Conservation (phyloP, 2,329 filamentous ascomycete genomes). For the Fusarium sp. region DNA sequence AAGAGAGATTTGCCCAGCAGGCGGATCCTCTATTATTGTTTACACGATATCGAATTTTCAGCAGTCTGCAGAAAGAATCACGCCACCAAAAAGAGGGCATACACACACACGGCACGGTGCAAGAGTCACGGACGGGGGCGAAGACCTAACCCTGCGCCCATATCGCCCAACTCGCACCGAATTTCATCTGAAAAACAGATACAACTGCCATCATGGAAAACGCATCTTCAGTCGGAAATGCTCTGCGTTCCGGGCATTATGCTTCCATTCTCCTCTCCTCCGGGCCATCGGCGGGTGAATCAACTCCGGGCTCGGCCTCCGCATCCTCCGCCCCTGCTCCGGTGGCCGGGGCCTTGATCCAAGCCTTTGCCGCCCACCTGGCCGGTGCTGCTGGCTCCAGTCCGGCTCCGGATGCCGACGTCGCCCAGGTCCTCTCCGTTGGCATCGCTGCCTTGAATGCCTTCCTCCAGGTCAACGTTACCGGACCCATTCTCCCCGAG, state of each 20-base stretch:
- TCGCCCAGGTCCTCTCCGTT: conserved; percentile 40
- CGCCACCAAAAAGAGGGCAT: not conserved
- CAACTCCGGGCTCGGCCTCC: conserved; percentile 32
- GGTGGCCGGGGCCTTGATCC: conserved; percentile 35
- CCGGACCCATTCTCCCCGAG: conserved; percentile 74
- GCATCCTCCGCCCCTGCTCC: conserved; percentile 37
- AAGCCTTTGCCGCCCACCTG: conserved; percentile 29
- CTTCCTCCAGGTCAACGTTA: conserved; percentile 87
- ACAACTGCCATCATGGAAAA: conserved; percentile 11
- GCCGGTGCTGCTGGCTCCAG: conserved; percentile 4
- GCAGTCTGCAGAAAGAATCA: not conserved
- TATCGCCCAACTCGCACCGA: conserved; percentile 14
- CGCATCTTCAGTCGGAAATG: conserved; percentile 25
- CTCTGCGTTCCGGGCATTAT: conserved; percentile 40
- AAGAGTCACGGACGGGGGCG: conserved; percentile 18
- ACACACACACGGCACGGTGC: not conserved
- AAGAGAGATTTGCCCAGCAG: not conserved
- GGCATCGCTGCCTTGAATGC: conserved; percentile 64
- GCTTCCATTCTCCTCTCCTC: conserved; percentile 38
- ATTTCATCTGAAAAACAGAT: not conserved
- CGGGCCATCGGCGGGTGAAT: conserved; percentile 12
- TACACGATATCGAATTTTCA: not conserved
- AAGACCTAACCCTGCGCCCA: conserved; percentile 36
- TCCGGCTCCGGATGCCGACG: conserved; percentile 1
- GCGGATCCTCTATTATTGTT: not conserved